Base-by-base conservation (phyloP, 2,329 filamentous ascomycete genomes). In the Nectriaceae sp. region DNA sequence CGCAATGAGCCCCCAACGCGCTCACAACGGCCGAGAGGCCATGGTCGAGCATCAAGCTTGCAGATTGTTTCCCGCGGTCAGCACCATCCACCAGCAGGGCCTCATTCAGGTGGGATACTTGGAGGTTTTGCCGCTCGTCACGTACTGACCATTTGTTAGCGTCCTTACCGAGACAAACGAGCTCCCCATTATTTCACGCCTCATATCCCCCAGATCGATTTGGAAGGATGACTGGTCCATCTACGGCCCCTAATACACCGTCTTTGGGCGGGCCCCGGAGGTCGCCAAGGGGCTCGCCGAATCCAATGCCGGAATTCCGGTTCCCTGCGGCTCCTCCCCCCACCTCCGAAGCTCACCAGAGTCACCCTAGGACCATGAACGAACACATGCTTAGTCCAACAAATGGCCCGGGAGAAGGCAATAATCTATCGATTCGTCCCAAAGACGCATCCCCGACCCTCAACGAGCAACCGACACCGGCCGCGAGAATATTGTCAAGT, bases 31-130 rank as follows among this genome's bases (percentile, higher is more conserved):
- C 79, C 82, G 18, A 83, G 83, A 59, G 82, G 85, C 4, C 91
- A 96, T 74, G 83, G 78, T 40, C 80, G 91, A 44, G 90, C 90
- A 31, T 83, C 89, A 20, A 96, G 91, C 73, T 72, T 96, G 50
- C 91, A 96, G 66, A 87, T 93, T 33, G 49, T 66, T 31, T 64
- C 70, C 26, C 64, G 62, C 29, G 63, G 55, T 11, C 60, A 63
- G 26, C 50, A 56, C 66, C 83, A 54, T 75, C 84, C 40, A 76
- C 76, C 53, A 53, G 64, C 64, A 11, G 64, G 69, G 35, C 63
- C 63, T 55, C 70, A 62, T 42, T 69, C 64, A 61, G 71, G 69
- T 79, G 66, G 59, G 75, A 11, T 26, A 16, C 38, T 26, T 11
- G 19, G 18, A 20, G 8, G 11, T n/a, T 5, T 10, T 39, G 37